These are phyloP conservation scores for Tricholoma furcatifolium DNA, from an alignment of 768 basidiomycete species.

Conservation along the genomic window DNA sequence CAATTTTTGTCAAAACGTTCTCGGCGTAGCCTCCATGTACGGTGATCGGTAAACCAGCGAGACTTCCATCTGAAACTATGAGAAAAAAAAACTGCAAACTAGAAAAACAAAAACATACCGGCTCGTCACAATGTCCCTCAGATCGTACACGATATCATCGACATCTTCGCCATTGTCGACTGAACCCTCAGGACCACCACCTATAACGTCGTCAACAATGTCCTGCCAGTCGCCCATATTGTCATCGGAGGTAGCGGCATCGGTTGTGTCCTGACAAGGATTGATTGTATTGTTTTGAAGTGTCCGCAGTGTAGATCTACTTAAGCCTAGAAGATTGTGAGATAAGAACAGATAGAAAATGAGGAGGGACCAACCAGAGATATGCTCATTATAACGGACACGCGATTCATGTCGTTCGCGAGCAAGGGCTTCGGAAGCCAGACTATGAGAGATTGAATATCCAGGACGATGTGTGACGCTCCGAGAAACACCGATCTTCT, in stretches of 20 bases:
- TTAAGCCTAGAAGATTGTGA: slow-evolving; percentile 2
- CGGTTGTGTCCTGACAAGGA: not conserved
- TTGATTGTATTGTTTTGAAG: not conserved
- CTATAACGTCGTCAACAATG: too few species aligned
- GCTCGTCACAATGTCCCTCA: too few species aligned
- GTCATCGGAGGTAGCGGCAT: not conserved
- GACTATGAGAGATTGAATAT: not conserved
- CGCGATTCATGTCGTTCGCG: not conserved
- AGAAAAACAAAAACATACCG: too few species aligned
- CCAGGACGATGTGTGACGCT: not conserved
- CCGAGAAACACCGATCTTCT: not conserved
- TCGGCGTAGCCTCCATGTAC: too few species aligned
- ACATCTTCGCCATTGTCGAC: too few species aligned
- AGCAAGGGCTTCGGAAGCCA: slow-evolving; percentile 1
- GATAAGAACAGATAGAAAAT: not conserved
- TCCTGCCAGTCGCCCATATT: not conserved
- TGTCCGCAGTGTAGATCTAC: not conserved
- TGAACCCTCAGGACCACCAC: too few species aligned
- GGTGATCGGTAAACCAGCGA: too few species aligned
- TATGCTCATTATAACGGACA: not conserved
- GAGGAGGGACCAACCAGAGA: not conserved
- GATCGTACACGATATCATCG: too few species aligned
- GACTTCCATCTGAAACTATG: too few species aligned
- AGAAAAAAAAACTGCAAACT: too few species aligned
- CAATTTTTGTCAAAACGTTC: too few species aligned